Conservation (phyloP, 1,139 yeast genomes). For the Kodamaea derodonti region DNA sequence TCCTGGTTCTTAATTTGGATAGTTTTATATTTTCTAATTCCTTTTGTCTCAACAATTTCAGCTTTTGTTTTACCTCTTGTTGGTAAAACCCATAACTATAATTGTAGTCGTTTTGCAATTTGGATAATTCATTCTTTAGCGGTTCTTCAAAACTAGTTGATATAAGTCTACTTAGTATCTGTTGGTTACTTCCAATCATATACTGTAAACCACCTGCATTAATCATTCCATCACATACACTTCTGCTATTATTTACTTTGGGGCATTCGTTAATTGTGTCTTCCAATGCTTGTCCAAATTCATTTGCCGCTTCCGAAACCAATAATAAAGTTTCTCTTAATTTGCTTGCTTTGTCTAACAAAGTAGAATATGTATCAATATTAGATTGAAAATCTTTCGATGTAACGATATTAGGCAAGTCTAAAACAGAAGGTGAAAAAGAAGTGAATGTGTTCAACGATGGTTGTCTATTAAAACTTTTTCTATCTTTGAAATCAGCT, state of each 20-base stretch:
- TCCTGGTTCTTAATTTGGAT: slow-evolving; percentile 54
- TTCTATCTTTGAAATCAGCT: slow-evolving; percentile 8
- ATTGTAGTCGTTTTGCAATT: slow-evolving; percentile 35
- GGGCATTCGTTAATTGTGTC: slow-evolving; percentile 49
- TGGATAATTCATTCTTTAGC: slow-evolving; percentile 37
- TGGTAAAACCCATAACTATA: slow-evolving; percentile 53
- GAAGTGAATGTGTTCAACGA: slow-evolving; percentile 36
- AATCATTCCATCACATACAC: slow-evolving; percentile 61
- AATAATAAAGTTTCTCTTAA: slow-evolving; percentile 48
- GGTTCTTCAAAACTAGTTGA: slow-evolving; percentile 55
- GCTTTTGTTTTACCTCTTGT: slow-evolving; percentile 46
- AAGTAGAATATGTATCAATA: slow-evolving; percentile 40
- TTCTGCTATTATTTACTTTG: slow-evolving; percentile 61
- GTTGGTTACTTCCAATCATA: slow-evolving; percentile 73
- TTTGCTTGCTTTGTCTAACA: slow-evolving; percentile 48
- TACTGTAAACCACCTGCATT: slow-evolving; percentile 78
- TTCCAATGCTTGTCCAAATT: slow-evolving; percentile 71
- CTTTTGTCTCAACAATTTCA: slow-evolving; percentile 47
- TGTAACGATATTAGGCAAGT: slow-evolving; percentile 58
- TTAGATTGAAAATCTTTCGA: slow-evolving; percentile 54
- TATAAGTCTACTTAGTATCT: slow-evolving; percentile 59
- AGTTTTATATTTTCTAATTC: slow-evolving; percentile 56
- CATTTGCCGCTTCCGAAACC: slow-evolving; percentile 63
- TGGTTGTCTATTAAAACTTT: slow-evolving; percentile 21
- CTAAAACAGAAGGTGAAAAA: slow-evolving; percentile 50